phyloP scores from a whole-genome alignment of 805 yeast species.

The Metschnikowia similis region DNA sequence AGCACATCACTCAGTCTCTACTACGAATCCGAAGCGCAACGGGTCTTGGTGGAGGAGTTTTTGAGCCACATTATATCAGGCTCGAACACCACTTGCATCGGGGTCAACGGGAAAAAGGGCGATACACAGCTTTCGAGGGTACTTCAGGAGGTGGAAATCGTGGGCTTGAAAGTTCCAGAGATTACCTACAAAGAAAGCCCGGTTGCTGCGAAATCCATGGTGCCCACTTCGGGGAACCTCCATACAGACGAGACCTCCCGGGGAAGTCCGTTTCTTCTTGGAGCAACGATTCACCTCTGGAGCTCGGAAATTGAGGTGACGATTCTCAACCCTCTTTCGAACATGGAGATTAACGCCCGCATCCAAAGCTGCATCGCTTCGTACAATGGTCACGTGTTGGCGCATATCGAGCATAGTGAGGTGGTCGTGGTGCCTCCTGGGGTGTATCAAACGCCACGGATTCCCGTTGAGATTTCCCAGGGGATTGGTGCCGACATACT shows the following conservation, averaged over 20 bases:
- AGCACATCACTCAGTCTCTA: slow-evolving; percentile 17
- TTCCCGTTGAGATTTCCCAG: slow-evolving; percentile 44
- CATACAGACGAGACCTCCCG: neutral
- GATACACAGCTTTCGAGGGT: neutral
- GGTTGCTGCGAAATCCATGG: neutral
- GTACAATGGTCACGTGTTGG: slow-evolving; percentile 44
- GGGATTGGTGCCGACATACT: slow-evolving; percentile 49
- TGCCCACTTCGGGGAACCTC: neutral
- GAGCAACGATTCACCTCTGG: slow-evolving; percentile 51
- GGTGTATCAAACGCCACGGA: slow-evolving; percentile 42
- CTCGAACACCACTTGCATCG: slow-evolving; percentile 7
- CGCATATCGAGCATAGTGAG: slow-evolving; percentile 40
- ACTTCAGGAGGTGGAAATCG: slow-evolving; percentile 18
- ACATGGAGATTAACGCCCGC: slow-evolving; percentile 40
- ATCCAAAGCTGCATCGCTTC: slow-evolving; percentile 46
- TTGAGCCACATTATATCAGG: slow-evolving; percentile 21
- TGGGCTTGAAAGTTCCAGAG: slow-evolving; percentile 19
- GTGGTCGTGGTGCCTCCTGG: slow-evolving; percentile 50
- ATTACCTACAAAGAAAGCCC: neutral
- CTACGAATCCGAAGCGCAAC: slow-evolving; percentile 6
- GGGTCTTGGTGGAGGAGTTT: slow-evolving; percentile 14
- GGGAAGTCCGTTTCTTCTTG: slow-evolving; percentile 39
- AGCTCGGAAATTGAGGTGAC: slow-evolving; percentile 52
- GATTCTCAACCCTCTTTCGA: slow-evolving; percentile 50
- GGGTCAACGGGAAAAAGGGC: neutral